Evolutionary conservation across 1,139 yeast genomes (phyloP).

Genomic region (Pichia terricola): DNA sequence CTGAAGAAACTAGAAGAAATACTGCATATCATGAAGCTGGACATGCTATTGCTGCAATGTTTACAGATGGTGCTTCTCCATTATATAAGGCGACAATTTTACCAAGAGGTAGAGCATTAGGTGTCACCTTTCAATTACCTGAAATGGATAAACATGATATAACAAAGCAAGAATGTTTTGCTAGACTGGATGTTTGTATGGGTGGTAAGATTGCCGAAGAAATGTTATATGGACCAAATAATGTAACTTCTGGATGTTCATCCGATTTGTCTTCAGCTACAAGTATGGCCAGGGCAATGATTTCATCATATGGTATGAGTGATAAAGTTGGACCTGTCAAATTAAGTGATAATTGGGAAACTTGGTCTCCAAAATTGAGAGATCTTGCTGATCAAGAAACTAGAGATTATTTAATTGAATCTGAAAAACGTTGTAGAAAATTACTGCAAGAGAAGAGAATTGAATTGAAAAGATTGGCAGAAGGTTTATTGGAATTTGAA

Average conservation of each 20-base stretch:
- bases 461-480: slow-evolving; percentile 85
- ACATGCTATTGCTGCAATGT: slow-evolving; percentile 96
- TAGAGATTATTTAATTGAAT: slow-evolving; percentile 56
- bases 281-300: slow-evolving; percentile 92
- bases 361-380: slow-evolving; percentile 84
- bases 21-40: slow-evolving; percentile 99
- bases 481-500: slow-evolving; percentile 90
- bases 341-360: slow-evolving; percentile 81
- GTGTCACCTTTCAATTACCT: slow-evolving; percentile 93
- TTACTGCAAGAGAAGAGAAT: slow-evolving; percentile 49
- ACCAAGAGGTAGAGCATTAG: slow-evolving; percentile 94
- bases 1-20: slow-evolving; percentile 86
- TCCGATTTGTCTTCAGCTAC: slow-evolving; percentile 89
- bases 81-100: slow-evolving; percentile 92
- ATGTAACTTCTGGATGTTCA: slow-evolving; percentile 91
- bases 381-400: slow-evolving; percentile 92
- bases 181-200: slow-evolving; percentile 94
- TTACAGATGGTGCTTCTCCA: slow-evolving; percentile 91
- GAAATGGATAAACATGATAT: slow-evolving; percentile 97
- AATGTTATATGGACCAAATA: slow-evolving; percentile 78
- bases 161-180: slow-evolving; percentile 81
- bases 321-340: slow-evolving; percentile 88
- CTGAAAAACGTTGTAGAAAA: slow-evolving; percentile 72
- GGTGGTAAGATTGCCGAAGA: slow-evolving; percentile 99
- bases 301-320: slow-evolving; percentile 93